phyloP scores from a whole-genome alignment of 2,329 filamentous ascomycete species.

The Cladophialophora bantiana region DNA sequence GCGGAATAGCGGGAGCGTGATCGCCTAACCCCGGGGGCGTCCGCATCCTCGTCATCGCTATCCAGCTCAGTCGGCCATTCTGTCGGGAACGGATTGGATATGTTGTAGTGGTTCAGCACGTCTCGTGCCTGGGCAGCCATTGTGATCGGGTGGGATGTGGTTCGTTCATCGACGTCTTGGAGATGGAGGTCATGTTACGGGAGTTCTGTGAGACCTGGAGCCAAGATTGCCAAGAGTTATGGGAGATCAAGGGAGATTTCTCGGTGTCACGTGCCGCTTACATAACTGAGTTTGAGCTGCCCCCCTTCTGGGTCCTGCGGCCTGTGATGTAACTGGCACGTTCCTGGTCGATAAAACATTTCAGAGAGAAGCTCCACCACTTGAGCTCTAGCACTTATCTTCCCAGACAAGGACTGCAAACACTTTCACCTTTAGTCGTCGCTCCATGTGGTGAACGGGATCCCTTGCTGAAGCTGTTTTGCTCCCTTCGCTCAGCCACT shows the following conservation, averaged over 20 bases:
- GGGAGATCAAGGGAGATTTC: constrained; percentile 32
- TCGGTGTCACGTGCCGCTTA: constrained; percentile 20
- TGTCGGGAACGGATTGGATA: constrained; percentile 76
- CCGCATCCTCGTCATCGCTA: constrained; percentile 64
- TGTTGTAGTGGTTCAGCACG: constrained; percentile 88
- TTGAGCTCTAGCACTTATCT: constrained; percentile 5
- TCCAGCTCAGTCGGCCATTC: constrained; percentile 89
- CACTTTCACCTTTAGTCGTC: constrained; percentile 8
- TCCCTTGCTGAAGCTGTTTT: constrained; percentile 42
- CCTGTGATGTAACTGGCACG: constrained; percentile 32
- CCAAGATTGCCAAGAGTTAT: neutral
- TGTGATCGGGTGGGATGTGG: constrained; percentile 32
- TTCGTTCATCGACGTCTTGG: constrained; percentile 24
- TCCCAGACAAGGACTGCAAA: neutral
- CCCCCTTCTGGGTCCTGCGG: neutral
- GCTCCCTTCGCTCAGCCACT: constrained; percentile 26
- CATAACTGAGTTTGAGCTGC: neutral
- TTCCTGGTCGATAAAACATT: constrained; percentile 27
- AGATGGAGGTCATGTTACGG: constrained; percentile 26
- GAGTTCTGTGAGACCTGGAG: neutral
- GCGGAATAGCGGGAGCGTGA: constrained; percentile 84
- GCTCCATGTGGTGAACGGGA: constrained; percentile 30
- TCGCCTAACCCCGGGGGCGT: constrained; percentile 52
- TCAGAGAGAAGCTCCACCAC: constrained; percentile 30
- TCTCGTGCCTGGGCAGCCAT: constrained; percentile 76